Base-by-base conservation (phyloP, 2,329 filamentous ascomycete genomes). In the Epichloe baconii region DNA sequence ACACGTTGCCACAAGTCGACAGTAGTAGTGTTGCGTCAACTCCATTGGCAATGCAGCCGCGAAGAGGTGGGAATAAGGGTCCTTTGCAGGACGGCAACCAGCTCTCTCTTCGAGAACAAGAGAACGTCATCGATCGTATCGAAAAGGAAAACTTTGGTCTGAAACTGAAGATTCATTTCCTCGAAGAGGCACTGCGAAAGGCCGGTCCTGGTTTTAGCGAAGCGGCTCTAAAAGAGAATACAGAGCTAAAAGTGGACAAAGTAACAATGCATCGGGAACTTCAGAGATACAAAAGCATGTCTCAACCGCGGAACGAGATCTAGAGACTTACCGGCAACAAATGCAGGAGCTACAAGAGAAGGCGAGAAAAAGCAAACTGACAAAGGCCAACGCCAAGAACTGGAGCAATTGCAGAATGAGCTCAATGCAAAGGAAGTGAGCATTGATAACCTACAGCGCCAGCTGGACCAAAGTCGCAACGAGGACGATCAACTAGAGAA, bases 61-160 rank as follows among this genome's bases (percentile, higher is more conserved):
- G 83, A 52, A 77, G 78, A 54, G 75, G 75, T 49, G 79, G 76
- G 44, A 77, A 76, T 49, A 82, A 81, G 49, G 84, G 82, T 1
- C 79, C 87, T 4, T 68, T 95, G 38, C 84, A 90, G 55, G 85
- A 93, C 59, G 89, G 89, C 19, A 95, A 96, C 60, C 85, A 94
- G 63, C 77, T 96, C 59, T 95, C 93, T 1, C 69, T 98, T 52
- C 83, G 89, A 54, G 93, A 98, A 64, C 93, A 98, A 67, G 93
- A 97, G 68, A 89, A 88, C 59, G 86, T 93, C 58, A 91, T 98
- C 59, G 88, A 96, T 70, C 87, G 87, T 63, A 91, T 98, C 60
- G 89, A 96, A 64, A 98, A 98, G 72, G 93, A 97, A 64, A 98
- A 98, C 64, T 98, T 97, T 64, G 88, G 88, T 23, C 75, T 98